These are phyloP conservation scores for Penicillium polonicum DNA, from an alignment of 2,329 filamentous ascomycete species.

Conservation along the genomic window DNA sequence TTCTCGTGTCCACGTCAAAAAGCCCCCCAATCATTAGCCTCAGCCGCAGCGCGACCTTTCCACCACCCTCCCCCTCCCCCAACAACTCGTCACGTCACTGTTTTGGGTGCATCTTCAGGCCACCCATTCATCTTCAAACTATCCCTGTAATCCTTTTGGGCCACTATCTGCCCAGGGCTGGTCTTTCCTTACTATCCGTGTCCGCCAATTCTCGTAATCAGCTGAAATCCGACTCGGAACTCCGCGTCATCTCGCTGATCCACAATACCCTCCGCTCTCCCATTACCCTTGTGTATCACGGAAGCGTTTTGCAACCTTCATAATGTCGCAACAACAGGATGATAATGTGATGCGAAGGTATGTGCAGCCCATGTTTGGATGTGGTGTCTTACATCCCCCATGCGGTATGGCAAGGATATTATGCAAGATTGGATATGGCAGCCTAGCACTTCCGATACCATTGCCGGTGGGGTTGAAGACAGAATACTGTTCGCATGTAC, in stretches of 20 bases:
- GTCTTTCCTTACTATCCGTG: slow-evolving; percentile 13
- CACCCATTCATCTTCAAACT: slow-evolving; percentile 3
- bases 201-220: slow-evolving; percentile 15
- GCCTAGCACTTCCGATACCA: slow-evolving; percentile 7
- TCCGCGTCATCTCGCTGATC: slow-evolving; percentile 13
- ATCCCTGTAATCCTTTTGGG: slow-evolving; percentile 16
- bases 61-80: slow-evolving; percentile 21
- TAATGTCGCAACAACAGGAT: slow-evolving; percentile 42
- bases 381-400: slow-evolving; percentile 8
- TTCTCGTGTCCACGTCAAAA: slow-evolving; percentile 10
- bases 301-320: slow-evolving; percentile 13
- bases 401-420: neutral
- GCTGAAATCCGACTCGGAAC: slow-evolving; percentile 10
- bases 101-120: slow-evolving; percentile 21
- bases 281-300: slow-evolving; percentile 9
- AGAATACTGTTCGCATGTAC: slow-evolving; percentile 7
- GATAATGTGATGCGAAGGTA: slow-evolving; percentile 58
- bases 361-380: slow-evolving; percentile 26
- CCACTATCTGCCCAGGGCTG: slow-evolving; percentile 13
- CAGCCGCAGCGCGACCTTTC: slow-evolving; percentile 27
- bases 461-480: neutral
- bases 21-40: slow-evolving; percentile 21
- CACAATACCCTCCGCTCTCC: slow-evolving; percentile 13
- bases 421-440: slow-evolving; percentile 3
- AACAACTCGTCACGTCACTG: slow-evolving; percentile 20